Evolutionary conservation across 164 flowering plant genomes (phyloP), one percentile per base, ranked within the genome.

Genomic region (Annona cherimola): DNA sequence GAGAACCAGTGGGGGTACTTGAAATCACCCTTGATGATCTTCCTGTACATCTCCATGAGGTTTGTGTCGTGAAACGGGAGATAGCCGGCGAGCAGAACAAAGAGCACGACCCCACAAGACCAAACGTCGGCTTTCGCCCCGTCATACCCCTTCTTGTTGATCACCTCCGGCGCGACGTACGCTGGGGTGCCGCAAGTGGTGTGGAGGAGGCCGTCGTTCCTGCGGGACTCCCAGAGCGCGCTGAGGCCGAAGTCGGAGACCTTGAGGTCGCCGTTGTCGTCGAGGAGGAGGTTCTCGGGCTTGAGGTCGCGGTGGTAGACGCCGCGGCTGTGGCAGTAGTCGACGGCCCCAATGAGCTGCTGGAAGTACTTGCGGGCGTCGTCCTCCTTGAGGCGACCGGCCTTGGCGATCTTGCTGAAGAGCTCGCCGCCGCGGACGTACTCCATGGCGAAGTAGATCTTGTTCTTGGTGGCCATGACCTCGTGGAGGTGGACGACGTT

Each of bases 181-280:
- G 84, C 84, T 3, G 84, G 84, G 1, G 84, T 82, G n/a, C 84
- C 84, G 44, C 84, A 82, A 1, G 70, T 74, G 0, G 85, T 82
- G 63, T 82, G 83, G 14, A 82, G 81, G 18, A 82, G 83, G 1
- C 85, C 85, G 45, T 80, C 85, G 19, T 82, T 61, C 40, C 76
- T 42, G 50, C 66, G 35, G 0, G 79, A 80, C 20, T 75, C 83
- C 5, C 44, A 40, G 12, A 82, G 54, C 5, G 85, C 81, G 46
- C 81, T 76, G 20, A 82, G 70, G 16, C 85, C 85, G 63, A 80
- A 80, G 68, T 82, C 84, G 0, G 84, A 77, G 5, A 82, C 66
- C 76, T 82, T 82, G 2, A 82, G 82, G 45, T 75, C 66, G 2
- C 80, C 83, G 41, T 77, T 39, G 74, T 82, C 82, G 55, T 82